phyloP scores from a whole-genome alignment of 2,329 filamentous ascomycete genomes.

The Triangularia verruculosa region DNA sequence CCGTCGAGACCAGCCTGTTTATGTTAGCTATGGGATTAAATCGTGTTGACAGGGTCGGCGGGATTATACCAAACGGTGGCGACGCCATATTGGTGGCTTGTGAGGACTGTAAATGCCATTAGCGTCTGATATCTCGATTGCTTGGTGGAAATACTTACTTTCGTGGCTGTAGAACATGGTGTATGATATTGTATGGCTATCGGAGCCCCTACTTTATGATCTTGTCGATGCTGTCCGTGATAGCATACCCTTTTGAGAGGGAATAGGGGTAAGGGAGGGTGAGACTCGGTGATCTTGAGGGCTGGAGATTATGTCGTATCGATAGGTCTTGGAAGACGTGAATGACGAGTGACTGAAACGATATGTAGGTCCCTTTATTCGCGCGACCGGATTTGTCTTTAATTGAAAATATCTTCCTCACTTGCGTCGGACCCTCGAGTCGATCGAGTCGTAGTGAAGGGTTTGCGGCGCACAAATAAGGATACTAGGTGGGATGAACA shows the following conservation, averaged over 20 bases:
- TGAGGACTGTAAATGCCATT: constrained; percentile 59
- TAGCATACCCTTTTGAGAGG: neutral
- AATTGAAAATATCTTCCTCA: neutral
- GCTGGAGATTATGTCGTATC: neutral
- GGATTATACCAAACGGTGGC: constrained; percentile 81
- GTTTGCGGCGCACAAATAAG: neutral
- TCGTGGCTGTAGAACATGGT: constrained; percentile 95
- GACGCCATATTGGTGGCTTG: constrained; percentile 82
- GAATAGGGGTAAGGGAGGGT: neutral
- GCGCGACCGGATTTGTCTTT: neutral
- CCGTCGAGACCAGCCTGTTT: constrained; percentile 82
- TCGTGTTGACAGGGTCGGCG: neutral
- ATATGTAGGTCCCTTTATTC: neutral
- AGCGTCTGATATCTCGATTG: constrained; percentile 27
- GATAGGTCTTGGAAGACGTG: neutral
- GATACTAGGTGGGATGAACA: neutral
- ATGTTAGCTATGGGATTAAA: neutral
- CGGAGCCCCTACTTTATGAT: neutral
- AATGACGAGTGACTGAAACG: neutral
- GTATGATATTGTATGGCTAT: neutral
- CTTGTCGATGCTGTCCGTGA: neutral
- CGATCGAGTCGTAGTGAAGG: neutral
- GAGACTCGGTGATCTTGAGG: neutral
- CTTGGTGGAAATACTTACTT: constrained; percentile 52
- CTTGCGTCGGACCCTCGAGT: neutral